Evolutionary conservation across 305 asterid genomes (phyloP), one percentile per base, ranked within the genome.

Genomic region (Salvia sclarea): DNA sequence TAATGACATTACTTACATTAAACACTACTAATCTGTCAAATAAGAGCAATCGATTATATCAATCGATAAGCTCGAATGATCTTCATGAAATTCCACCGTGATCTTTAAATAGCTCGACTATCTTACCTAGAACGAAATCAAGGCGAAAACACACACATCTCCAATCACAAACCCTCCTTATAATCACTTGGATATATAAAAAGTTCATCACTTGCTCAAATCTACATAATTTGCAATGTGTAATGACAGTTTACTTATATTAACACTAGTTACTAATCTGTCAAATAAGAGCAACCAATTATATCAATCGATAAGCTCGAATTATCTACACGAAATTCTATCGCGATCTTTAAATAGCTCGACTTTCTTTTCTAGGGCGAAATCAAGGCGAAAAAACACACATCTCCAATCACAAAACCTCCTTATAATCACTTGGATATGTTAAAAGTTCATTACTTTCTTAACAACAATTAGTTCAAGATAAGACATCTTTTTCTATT

Each of bases 151-250:
- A 18, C 8, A 21, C 2, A 9, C 56, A 44, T 6, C 65, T 43
- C 28, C 47, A 57, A 56, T 30, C 49, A 53, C 22, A 30, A 54
- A 11, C 18, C 54, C 24, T 6, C 44, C 3, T 40, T 53, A 53
- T 20, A 57, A 14, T 17, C n/a, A 18, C 24, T 6, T 20, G 13
- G 21, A 21, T 20, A 13, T 8, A 22, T 10, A 3, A 25, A 6
- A 17, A 31, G 1, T 30, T 35, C 69, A 47, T 43, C 59, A 64
- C 8, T 40, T n/a, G n/a, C 35, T 47, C 40, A 49, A 22, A 68
- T 49, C 75, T 45, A 63, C 7, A 48, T 52, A 68, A 18, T 6
- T 30, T 18, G 44, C 64, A 62, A 63, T 6, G 20, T 53, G 52
- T 21, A 67, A 17, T 45, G 2, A 48, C 40, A 68, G n/a, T n/a